phyloP scores from a whole-genome alignment of 441 rosid genomes.

The Biscutella laevigata region DNA sequence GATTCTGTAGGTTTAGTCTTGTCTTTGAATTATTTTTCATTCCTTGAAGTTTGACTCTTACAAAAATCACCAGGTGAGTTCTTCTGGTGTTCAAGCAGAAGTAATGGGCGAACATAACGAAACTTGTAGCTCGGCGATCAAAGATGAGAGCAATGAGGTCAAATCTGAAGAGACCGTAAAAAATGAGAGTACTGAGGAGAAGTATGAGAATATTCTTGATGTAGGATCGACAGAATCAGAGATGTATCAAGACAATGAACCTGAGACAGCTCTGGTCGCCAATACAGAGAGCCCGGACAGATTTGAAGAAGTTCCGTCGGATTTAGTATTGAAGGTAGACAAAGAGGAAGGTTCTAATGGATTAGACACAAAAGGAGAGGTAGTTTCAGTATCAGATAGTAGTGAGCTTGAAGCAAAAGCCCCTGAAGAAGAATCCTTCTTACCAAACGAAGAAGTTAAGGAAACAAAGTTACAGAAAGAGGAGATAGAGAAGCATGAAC shows the following conservation, averaged over 20 bases:
- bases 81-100: slow-evolving; percentile 8
- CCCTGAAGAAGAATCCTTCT: slow-evolving; percentile 11
- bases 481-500: slow-evolving; percentile 15
- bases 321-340: not conserved
- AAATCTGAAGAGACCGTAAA: not conserved
- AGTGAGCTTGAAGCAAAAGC: slow-evolving; percentile 9
- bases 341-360: slow-evolving; percentile 20
- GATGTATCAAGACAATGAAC: slow-evolving; percentile 4
- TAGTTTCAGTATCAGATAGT: not conserved
- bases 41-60: not conserved
- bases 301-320: not conserved
- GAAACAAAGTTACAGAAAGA: slow-evolving; percentile 10
- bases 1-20: not conserved
- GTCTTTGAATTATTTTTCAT: not conserved
- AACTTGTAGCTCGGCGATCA: slow-evolving; percentile 5
- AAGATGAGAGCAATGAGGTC: slow-evolving; percentile 17
- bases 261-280: not conserved
- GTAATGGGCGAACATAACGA: not conserved
- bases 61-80: not conserved
- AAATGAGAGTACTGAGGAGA: slow-evolving; percentile 1
- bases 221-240: not conserved
- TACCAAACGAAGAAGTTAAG: not conserved
- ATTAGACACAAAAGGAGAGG: slow-evolving; percentile 20
- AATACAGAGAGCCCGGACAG: not conserved
- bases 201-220: slow-evolving; percentile 7